Conservation (phyloP, 1,284 basidiomycete species). For the Ganoderma multipileum region DNA sequence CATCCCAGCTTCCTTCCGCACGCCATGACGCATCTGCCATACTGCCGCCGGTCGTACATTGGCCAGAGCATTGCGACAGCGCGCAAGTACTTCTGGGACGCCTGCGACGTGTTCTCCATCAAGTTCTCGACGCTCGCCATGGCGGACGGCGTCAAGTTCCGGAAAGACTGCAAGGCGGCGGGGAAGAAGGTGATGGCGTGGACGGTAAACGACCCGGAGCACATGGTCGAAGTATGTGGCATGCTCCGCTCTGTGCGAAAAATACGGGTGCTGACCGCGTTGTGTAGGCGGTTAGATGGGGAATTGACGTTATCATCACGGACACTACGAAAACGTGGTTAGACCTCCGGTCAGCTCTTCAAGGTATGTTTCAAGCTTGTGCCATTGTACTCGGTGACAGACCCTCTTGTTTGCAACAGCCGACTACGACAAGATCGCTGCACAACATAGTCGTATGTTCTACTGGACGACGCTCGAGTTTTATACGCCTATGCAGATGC, state of each 20-base stretch:
- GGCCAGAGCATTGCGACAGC: slow-evolving; percentile 77
- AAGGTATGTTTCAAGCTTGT: slow-evolving; percentile 50
- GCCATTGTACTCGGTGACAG: neutral
- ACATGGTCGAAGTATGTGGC: slow-evolving; percentile 89
- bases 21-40: slow-evolving; percentile 81
- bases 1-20: slow-evolving; percentile 90
- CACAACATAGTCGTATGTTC: slow-evolving; percentile 72
- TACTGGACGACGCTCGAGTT: slow-evolving; percentile 76
- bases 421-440: slow-evolving; percentile 71
- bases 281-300: slow-evolving; percentile 87
- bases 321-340: slow-evolving; percentile 86
- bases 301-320: slow-evolving; percentile 90
- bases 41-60: slow-evolving; percentile 89
- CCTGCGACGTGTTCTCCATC: slow-evolving; percentile 91
- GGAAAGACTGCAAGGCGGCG: slow-evolving; percentile 77
- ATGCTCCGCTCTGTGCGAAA: neutral
- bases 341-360: slow-evolving; percentile 70
- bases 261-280: neutral
- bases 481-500: slow-evolving; percentile 57
- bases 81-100: slow-evolving; percentile 90
- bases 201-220: slow-evolving; percentile 92
- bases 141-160: slow-evolving; percentile 80
- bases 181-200: slow-evolving; percentile 94
- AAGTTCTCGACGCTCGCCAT: slow-evolving; percentile 80
- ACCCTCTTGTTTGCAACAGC: slow-evolving; percentile 43